Evolutionary conservation across 306 rosid species (phyloP).

Genomic region (Quercus cerris): DNA sequence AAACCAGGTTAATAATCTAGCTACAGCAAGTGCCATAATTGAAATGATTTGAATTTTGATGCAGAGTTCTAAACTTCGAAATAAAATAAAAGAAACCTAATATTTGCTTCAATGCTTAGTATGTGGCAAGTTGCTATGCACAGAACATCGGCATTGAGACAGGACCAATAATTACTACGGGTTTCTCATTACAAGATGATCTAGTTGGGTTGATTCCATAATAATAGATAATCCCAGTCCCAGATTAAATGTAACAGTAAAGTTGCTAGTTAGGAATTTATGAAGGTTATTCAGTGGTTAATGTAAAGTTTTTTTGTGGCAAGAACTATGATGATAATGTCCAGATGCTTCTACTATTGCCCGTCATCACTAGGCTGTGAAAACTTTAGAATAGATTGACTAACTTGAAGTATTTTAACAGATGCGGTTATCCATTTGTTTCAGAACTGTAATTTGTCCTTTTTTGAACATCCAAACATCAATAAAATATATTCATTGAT

Average conservation of each 20-base stretch:
- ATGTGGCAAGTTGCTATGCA: background rate
- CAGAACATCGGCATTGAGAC: background rate
- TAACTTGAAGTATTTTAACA: background rate
- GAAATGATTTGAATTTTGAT: background rate
- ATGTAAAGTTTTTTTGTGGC: background rate
- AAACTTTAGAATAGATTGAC: background rate
- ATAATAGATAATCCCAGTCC: conserved; percentile 2
- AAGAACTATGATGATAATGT: background rate
- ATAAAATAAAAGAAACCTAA: background rate
- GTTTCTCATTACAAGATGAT: background rate
- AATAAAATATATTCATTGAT: background rate
- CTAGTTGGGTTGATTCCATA: background rate
- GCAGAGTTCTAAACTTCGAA: background rate
- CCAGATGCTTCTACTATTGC: background rate
- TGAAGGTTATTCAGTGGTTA: background rate
- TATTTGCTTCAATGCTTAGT: conserved; percentile 7
- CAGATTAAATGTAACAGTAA: conserved; percentile 16
- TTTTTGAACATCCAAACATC: background rate
- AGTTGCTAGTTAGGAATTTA: background rate
- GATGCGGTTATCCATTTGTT: background rate
- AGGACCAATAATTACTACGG: background rate
- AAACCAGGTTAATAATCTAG: conserved; percentile 53
- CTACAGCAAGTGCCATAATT: conserved; percentile 5
- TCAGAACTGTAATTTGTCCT: background rate
- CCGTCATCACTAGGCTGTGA: background rate